Conservation (phyloP, 164 flowering plant genomes). For the Umbilicus rupestris region DNA sequence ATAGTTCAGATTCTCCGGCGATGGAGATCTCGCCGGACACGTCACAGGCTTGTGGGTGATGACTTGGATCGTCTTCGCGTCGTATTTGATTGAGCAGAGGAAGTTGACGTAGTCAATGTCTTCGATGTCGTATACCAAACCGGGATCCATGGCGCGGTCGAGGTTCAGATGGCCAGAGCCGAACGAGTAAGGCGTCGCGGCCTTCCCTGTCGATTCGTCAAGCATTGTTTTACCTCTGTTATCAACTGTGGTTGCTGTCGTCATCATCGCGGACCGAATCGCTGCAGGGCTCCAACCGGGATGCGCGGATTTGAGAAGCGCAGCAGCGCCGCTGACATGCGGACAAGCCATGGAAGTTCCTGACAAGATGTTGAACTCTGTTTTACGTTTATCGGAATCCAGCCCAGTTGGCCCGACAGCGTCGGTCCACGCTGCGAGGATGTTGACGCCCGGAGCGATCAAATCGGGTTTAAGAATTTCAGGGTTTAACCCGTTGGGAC, state of each 20-base stretch:
- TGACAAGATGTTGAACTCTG: constrained; percentile 71
- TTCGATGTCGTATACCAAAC: constrained; percentile 55
- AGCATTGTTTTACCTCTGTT: constrained; percentile 34
- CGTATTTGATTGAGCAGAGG: constrained; percentile 60
- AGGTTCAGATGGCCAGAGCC: constrained; percentile 67
- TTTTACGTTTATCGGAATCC: constrained; percentile 38
- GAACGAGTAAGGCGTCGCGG: constrained; percentile 45
- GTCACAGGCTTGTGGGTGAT: constrained; percentile 37
- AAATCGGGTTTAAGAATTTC: constrained; percentile 76
- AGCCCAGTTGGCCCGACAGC: constrained; percentile 71
- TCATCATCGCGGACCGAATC: constrained; percentile 78
- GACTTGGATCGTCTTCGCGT: constrained; percentile 49
- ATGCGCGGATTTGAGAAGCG: constrained; percentile 67
- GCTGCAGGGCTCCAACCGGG: constrained; percentile 79
- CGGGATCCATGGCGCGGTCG: constrained; percentile 68
- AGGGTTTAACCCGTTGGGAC: constrained; percentile 65
- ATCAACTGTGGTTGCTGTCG: constrained; percentile 41
- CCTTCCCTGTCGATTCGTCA: constrained; percentile 56
- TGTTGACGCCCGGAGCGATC: constrained; percentile 82
- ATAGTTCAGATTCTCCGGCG: constrained; percentile 65
- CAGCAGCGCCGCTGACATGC: constrained; percentile 82
- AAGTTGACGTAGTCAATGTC: constrained; percentile 47
- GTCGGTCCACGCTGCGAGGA: constrained; percentile 78
- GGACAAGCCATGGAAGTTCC: constrained; percentile 91
- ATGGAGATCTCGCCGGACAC: constrained; percentile 37